Evolutionary conservation across 2,329 filamentous ascomycete genomes (phyloP).

Genomic region (Taxawa tesnikishii): DNA sequence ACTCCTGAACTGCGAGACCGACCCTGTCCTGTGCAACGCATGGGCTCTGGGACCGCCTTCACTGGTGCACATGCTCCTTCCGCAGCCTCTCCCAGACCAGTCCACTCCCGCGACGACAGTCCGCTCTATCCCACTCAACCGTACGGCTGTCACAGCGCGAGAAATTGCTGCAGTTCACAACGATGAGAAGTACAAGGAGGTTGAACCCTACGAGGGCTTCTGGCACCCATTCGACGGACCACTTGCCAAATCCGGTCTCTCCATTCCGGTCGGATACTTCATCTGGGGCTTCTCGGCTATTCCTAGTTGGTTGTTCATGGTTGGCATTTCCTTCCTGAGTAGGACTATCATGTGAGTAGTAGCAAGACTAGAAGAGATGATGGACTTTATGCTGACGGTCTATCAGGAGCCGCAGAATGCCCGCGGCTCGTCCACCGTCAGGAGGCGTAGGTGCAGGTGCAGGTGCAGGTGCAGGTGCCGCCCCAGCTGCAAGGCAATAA

Average conservation of each 20-base stretch:
- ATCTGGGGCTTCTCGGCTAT: constrained; percentile 50
- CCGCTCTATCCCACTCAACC: constrained; percentile 55
- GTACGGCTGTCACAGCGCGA: constrained; percentile 53
- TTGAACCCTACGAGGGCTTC: constrained; percentile 45
- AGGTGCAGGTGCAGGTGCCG: not conserved
- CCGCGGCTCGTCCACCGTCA: too few species aligned
- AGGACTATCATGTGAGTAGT: constrained; percentile 64
- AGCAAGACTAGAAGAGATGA: not conserved
- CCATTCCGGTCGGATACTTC: constrained; percentile 53
- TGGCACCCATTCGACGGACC: constrained; percentile 68
- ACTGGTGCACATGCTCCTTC: constrained; percentile 53
- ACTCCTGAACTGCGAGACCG: constrained; percentile 59
- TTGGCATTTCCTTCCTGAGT: constrained; percentile 60
- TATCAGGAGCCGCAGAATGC: not conserved
- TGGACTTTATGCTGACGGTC: not conserved
- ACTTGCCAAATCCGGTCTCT: constrained; percentile 49
- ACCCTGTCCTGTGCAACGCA: constrained; percentile 62
- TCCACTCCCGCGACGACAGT: constrained; percentile 51
- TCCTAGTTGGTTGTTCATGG: constrained; percentile 65
- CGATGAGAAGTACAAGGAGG: constrained; percentile 44
- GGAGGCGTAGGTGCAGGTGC: too few species aligned
- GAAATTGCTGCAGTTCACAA: constrained; percentile 50
- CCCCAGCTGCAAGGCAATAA: not conserved
- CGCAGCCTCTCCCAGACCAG: constrained; percentile 48
- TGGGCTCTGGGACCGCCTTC: constrained; percentile 55